Evolutionary conservation across 495 filamentous ascomycete genomes (phyloP), one percentile per base, ranked within the genome.

Genomic region (Penicillium riverlandense): DNA sequence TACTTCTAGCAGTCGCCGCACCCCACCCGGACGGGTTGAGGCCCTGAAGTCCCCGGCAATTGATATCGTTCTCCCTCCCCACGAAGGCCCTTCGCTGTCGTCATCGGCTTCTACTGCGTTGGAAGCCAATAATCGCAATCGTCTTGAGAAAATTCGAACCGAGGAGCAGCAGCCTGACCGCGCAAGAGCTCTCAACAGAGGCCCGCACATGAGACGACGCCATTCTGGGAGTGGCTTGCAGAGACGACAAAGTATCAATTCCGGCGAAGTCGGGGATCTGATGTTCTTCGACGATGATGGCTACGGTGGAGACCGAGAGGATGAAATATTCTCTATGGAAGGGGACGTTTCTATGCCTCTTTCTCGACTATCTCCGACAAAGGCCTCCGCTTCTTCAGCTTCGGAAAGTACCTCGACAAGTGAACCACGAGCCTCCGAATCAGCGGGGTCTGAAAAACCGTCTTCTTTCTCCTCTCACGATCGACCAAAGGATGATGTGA

Each of bases 271-370:
- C 12, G 78, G 84, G n/a, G 78, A 85, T 36, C 70, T 95, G 6
- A 76, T 91, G 58, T 94, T 86, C 52, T 90, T 84, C 47, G 87
- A 90, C 51, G 88, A 95, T 43, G 86, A 86, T 35, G 88, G 81
- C 6, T 94, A 95, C 64, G 82, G 85, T 49, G 85, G 79, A 11
- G 85, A 91, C 55, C 71, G 67, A 29, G 89, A 90, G 51, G 80
- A 88, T 47, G 84, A 83, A 13, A 74, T 86, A 7, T 89, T 89
- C 53, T 50, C 76, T 7, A 87, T 89, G 83, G 85, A 88, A 47
- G 69, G 78, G 22, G 75, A 81, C 55, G 45, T 45, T 11, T 54
- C 54, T 0, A 37, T 55, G 29, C 49, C 59, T 22, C 2, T 22
- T 33, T 41, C 55, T 1, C 36, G 33, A 9, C 30, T 34, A 4